Conservation (phyloP, 1,139 yeast species). For the Citeromyces hawaiiensis region DNA sequence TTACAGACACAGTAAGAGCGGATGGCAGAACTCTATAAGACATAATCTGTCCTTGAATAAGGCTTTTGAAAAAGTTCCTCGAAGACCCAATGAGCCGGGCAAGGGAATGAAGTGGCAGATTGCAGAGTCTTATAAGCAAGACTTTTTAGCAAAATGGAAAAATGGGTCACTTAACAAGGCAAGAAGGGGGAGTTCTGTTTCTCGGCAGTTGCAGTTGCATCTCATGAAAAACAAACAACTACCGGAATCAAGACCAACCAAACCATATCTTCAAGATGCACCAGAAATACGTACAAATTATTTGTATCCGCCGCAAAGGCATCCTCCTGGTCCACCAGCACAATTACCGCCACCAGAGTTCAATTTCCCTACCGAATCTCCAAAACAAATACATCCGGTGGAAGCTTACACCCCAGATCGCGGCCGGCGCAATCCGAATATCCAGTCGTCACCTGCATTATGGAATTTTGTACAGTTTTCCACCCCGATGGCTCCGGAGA, state of each 20-base stretch:
- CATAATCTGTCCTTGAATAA: conserved; percentile 59
- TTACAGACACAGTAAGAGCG: conserved; percentile 86
- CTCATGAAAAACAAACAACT: conserved; percentile 56
- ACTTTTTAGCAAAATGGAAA: conserved; percentile 66
- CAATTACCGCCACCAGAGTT: neutral
- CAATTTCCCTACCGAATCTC: conserved; percentile 2
- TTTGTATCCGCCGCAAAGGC: conserved; percentile 1
- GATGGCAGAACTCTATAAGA: conserved; percentile 69
- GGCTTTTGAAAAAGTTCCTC: conserved; percentile 81
- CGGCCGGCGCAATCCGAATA: conserved; percentile 23
- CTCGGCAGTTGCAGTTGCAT: conserved; percentile 66
- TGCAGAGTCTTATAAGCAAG: conserved; percentile 70
- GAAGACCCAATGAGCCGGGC: conserved; percentile 94
- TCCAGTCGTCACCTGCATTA: conserved; percentile 51
- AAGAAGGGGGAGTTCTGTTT: conserved; percentile 69
- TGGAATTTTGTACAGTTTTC: conserved; percentile 74
- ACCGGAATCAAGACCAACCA: conserved; percentile 29
- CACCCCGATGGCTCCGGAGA: conserved; percentile 28
- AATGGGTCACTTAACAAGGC: conserved; percentile 62
- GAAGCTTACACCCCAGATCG: conserved; percentile 81
- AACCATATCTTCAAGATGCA: neutral
- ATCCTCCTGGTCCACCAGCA: neutral
- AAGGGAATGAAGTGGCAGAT: conserved; percentile 99
- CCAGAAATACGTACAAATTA: conserved; percentile 1
- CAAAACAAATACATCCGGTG: conserved; percentile 39